Evolutionary conservation across 441 rosid genomes (phyloP).

Genomic region (Manihot esculenta): DNA sequence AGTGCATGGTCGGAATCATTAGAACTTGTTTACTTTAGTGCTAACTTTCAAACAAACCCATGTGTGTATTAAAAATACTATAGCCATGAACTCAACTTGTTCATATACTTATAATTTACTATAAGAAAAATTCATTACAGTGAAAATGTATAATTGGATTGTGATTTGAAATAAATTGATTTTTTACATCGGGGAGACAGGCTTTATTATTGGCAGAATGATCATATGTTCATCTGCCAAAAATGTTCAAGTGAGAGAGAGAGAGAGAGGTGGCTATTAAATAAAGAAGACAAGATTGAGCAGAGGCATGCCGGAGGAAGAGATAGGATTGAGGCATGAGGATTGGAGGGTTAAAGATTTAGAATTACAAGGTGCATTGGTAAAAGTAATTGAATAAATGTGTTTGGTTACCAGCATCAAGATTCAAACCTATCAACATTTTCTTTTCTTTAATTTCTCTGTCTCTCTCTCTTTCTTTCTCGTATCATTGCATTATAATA

Average conservation of each 20-base stretch:
- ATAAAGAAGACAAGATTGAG: conserved; percentile 20
- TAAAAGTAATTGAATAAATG: conserved; percentile 43
- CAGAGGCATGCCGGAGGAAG: conserved; percentile 10
- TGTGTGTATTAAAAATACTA: no score
- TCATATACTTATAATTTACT: no score
- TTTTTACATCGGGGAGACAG: no score
- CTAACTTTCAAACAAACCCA: neutral
- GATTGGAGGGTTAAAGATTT: conserved; percentile 32
- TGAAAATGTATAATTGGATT: no score
- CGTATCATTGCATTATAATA: conserved; percentile 21
- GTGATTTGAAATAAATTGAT: no score
- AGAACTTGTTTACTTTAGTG: neutral
- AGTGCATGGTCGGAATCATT: no score
- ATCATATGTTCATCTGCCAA: neutral
- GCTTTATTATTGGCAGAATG: no score
- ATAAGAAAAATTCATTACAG: no score
- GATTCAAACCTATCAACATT: neutral
- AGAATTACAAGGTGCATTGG: conserved; percentile 53
- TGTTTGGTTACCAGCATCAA: conserved; percentile 25
- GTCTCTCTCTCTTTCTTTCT: neutral
- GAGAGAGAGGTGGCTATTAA: conserved; percentile 3
- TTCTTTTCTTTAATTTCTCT: neutral
- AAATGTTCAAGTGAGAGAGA: neutral
- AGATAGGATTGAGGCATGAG: conserved; percentile 18
- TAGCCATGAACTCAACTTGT: no score